A percentile compares a stretch with the other conserved stretches of the same genome.
phyloP scores from a whole-genome alignment of 805 yeast genomes.

The Metschnikowia colocasiae region DNA sequence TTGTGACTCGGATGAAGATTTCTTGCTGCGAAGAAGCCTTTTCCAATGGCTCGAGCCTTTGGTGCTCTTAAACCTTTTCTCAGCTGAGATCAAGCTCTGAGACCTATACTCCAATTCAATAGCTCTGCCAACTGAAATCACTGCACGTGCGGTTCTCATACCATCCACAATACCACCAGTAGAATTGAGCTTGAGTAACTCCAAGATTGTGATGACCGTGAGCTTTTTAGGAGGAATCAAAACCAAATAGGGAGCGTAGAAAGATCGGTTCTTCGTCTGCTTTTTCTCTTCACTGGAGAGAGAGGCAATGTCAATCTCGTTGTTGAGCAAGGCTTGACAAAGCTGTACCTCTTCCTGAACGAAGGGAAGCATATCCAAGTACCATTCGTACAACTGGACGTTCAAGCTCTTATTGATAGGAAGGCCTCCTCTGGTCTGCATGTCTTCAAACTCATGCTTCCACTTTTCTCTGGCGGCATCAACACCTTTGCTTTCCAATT shows the following conservation, averaged over 20 bases:
- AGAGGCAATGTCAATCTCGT: conserved; percentile 14
- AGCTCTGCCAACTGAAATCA: conserved; percentile 76
- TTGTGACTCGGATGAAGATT: conserved; percentile 3
- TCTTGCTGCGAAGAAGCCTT: conserved; percentile 33
- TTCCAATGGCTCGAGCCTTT: conserved; percentile 49
- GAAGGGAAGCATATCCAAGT: conserved; percentile 64
- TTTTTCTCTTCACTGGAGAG: conserved; percentile 16
- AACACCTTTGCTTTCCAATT: conserved; percentile 71
- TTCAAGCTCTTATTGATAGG: conserved; percentile 60
- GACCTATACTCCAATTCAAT: conserved; percentile 81
- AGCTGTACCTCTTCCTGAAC: conserved; percentile 61
- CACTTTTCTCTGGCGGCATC: conserved; percentile 87
- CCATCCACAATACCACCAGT: conserved; percentile 78
- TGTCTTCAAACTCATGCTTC: conserved; percentile 75
- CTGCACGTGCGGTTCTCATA: conserved; percentile 79
- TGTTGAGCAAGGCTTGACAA: conserved; percentile 45
- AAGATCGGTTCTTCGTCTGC: conserved; percentile 42
- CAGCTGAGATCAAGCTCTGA: conserved; percentile 57
- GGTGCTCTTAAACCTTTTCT: conserved; percentile 45
- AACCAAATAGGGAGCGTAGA: conserved; percentile 73
- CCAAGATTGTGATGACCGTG: conserved; percentile 81
- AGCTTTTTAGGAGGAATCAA: conserved; percentile 76
- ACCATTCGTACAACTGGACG: conserved; percentile 82
- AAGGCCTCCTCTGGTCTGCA: conserved; percentile 54
- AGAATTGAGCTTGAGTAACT: conserved; percentile 67